A percentile compares a stretch with the other conserved stretches of the same genome.
Conservation (phyloP, 495 filamentous ascomycete species). For the Penicillium fimorum region DNA sequence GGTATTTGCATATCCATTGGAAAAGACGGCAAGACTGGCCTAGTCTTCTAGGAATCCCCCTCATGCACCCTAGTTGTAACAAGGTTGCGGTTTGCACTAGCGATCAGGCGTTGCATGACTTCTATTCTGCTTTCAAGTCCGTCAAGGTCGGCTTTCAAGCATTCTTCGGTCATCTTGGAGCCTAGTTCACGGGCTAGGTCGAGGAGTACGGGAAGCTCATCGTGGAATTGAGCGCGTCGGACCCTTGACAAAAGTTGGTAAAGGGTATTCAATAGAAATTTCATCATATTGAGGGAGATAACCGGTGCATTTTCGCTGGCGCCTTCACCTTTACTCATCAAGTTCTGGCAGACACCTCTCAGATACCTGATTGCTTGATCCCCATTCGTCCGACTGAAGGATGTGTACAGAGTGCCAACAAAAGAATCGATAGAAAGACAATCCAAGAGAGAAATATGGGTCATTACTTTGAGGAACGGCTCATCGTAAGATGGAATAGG, state of each 20-base stretch:
- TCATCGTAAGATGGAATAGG: background rate
- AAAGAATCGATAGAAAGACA: constrained; percentile 19
- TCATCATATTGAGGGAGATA: constrained; percentile 10
- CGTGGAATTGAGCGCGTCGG: constrained; percentile 13
- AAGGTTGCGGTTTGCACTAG: constrained; percentile 11
- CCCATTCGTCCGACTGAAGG: constrained; percentile 14
- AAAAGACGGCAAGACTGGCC: constrained; percentile 6
- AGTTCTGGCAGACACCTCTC: constrained; percentile 8
- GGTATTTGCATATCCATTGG: constrained; percentile 18
- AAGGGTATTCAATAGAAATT: constrained; percentile 11
- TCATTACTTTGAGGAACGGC: constrained; percentile 19
- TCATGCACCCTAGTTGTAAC: background rate
- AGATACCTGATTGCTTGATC: constrained; percentile 19
- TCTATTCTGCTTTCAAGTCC: constrained; percentile 16
- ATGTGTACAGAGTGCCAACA: constrained; percentile 17
- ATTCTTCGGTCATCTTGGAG: background rate
- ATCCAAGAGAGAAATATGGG: constrained; percentile 13
- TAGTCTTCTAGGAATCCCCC: background rate
- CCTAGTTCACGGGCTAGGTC: background rate
- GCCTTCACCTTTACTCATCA: constrained; percentile 4
- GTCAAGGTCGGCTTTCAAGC: constrained; percentile 12
- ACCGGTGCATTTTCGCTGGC: background rate
- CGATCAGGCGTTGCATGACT: constrained; percentile 12
- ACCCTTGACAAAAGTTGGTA: constrained; percentile 15
- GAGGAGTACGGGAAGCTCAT: constrained; percentile 12